phyloP scores from a whole-genome alignment of 1,284 basidiomycete genomes.

The Ganoderma meredithae region DNA sequence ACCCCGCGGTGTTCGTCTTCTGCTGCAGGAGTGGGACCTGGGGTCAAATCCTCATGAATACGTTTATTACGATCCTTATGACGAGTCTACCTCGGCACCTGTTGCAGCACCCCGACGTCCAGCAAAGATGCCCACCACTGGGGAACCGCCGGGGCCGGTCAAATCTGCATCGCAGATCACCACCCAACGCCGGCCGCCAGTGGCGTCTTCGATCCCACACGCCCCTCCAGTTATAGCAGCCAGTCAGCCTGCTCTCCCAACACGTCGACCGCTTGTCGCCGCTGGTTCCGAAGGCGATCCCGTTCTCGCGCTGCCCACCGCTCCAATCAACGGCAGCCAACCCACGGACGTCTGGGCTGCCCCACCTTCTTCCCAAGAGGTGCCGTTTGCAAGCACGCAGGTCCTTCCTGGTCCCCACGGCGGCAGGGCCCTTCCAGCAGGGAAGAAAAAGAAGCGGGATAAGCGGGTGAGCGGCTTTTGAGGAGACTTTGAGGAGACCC shows the following conservation, averaged over 20 bases:
- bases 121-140: conserved; percentile 13
- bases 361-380: conserved; percentile 49
- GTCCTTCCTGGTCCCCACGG: conserved; percentile 76
- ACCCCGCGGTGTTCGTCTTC: conserved; percentile 63
- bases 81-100: conserved; percentile 27
- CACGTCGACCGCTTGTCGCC: conserved; percentile 23
- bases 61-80: conserved; percentile 63
- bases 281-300: conserved; percentile 24
- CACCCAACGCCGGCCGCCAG: conserved; percentile 35
- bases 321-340: conserved; percentile 28
- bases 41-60: conserved; percentile 60
- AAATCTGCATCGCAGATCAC: conserved; percentile 7
- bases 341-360: conserved; percentile 22
- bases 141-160: conserved; percentile 15
- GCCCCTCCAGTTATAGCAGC: conserved; percentile 37
- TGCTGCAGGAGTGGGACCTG: conserved; percentile 72
- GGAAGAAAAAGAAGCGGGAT: conserved; percentile 59
- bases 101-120: neutral
- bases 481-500: conserved; percentile 28
- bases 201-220: conserved; percentile 19
- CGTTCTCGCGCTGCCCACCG: conserved; percentile 1
- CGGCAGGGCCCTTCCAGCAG: conserved; percentile 52
- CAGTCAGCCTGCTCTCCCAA: conserved; percentile 19
- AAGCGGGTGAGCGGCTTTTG: conserved; percentile 81
- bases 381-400: conserved; percentile 66